Evolutionary conservation across 148 eudicot species (phyloP), one percentile per base, ranked within the genome.

Genomic region (Vaccinium macrocarpon): DNA sequence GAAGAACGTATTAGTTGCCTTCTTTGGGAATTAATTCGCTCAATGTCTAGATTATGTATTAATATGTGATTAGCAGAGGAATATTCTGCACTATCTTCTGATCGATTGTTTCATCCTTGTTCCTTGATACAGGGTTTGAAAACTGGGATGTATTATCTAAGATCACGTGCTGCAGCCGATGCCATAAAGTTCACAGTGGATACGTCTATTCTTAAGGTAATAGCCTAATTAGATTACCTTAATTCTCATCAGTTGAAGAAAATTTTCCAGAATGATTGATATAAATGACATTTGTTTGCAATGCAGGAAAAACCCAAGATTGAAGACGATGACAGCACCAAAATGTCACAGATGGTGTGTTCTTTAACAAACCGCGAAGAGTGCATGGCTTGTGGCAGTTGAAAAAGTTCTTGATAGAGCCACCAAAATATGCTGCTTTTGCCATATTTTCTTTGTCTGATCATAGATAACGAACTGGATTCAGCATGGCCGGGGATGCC

Each of bases 171-270:
- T 78, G 99, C 99, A 75, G 97, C 99, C 32, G 98, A 95, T 90
- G 99, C 99, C 78, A 97, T 97, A 86, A 94, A 97, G 87, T 97
- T 97, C 88, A 97, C 99, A 19, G 99, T 97, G 19, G 99, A 97
- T 85, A 92, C 96, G 56, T 87, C 94, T 62, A 78, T 95, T 82
- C 87, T 97, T 9, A 93, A 92, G 85, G 99, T 93, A 87, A 51
- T 9, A 29, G 6, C 42, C 12, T 48, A 23, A 48, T 1, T 13
- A 14, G 14, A 49, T n/a, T 32, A 23, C 48, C 27, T 7, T 9
- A 23, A 46, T n/a, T 25, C 38, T 56, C 82, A 13, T 16, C n/a
- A 38, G 9, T 55, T 55, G 2, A n/a, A 68, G 46, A 25, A 49
- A 8, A 4, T 78, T 38, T 76, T 18, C 11, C 32, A 57, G 25